Conservation (phyloP, 495 filamentous ascomycete genomes). For the Tuber microsphaerosporum region DNA sequence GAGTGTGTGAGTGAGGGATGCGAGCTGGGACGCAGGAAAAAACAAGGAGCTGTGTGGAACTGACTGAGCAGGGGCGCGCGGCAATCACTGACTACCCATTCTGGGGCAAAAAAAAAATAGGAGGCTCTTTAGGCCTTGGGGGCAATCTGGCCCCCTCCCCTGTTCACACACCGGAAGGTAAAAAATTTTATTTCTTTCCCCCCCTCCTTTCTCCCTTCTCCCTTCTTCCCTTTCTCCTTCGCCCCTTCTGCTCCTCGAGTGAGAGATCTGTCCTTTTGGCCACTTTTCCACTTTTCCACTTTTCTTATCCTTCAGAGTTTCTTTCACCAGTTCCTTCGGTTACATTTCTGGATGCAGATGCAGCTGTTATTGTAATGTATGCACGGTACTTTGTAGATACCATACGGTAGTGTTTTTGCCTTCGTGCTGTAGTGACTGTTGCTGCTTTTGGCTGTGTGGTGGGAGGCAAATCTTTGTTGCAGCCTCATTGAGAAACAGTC, state of each 20-base stretch:
- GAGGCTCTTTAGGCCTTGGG: constrained; percentile 25
- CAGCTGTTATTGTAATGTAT: constrained; percentile 6
- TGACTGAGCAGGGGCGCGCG: constrained; percentile 28
- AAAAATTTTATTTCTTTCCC: background rate
- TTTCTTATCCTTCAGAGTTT: constrained; percentile 14
- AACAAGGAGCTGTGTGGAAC: constrained; percentile 26
- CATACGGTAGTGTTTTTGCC: constrained; percentile 26
- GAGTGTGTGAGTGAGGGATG: background rate
- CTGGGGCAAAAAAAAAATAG: constrained; percentile 10
- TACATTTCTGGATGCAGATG: constrained; percentile 14
- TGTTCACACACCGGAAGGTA: background rate
- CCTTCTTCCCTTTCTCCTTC: background rate
- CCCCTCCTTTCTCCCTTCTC: background rate
- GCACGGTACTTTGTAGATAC: constrained; percentile 10
- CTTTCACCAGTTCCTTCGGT: constrained; percentile 18
- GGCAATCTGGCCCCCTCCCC: background rate
- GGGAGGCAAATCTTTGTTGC: constrained; percentile 37
- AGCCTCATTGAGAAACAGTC: constrained; percentile 38
- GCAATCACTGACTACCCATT: constrained; percentile 32
- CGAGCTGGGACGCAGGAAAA: constrained; percentile 23
- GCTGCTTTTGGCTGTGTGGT: constrained; percentile 35
- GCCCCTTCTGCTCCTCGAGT: background rate
- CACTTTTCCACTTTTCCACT: too few relatives aligned
- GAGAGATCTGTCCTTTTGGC: background rate
- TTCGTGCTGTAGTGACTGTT: constrained; percentile 28